A percentile compares a stretch with the other conserved stretches of the same genome.
phyloP scores from a whole-genome alignment of 352 stramenopile genomes.

The Phytophthora megakarya region DNA sequence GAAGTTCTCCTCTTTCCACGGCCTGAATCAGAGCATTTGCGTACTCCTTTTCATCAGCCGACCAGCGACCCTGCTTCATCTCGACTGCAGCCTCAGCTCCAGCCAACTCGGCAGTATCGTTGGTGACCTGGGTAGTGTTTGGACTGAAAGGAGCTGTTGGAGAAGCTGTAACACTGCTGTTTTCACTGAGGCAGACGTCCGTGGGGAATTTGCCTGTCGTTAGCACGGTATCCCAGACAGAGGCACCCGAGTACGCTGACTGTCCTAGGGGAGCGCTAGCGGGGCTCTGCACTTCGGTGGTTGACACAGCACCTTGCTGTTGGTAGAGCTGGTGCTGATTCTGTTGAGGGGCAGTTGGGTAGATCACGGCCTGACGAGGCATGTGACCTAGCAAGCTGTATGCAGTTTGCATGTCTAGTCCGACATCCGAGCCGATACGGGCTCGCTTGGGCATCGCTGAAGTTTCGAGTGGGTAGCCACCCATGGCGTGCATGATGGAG shows the following conservation, averaged over 20 bases:
- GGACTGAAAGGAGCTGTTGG: constrained; percentile 17
- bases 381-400: constrained; percentile 37
- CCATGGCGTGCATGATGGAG: constrained; percentile 51
- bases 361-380: constrained; percentile 39
- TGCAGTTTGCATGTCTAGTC: constrained; percentile 37
- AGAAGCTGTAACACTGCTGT: constrained; percentile 13
- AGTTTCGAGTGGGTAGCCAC: constrained; percentile 39
- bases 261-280: constrained; percentile 20
- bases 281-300: constrained; percentile 25
- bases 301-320: constrained; percentile 12
- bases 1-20: constrained; percentile 46
- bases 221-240: constrained; percentile 74
- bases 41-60: constrained; percentile 62
- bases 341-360: constrained; percentile 24
- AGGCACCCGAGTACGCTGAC: constrained; percentile 21
- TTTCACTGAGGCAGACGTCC: constrained; percentile 65
- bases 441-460: constrained; percentile 36
- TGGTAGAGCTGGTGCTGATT: constrained; percentile 17
- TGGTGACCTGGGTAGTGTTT: constrained; percentile 21
- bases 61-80: constrained; percentile 62
- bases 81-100: constrained; percentile 23
- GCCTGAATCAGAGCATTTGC: constrained; percentile 59
- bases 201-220: constrained; percentile 60
- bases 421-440: constrained; percentile 41
- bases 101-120: constrained; percentile 13